These are phyloP conservation scores for Tetrahymena elliotti DNA, from an alignment of 73 alveolate species.

Conservation along the genomic window DNA sequence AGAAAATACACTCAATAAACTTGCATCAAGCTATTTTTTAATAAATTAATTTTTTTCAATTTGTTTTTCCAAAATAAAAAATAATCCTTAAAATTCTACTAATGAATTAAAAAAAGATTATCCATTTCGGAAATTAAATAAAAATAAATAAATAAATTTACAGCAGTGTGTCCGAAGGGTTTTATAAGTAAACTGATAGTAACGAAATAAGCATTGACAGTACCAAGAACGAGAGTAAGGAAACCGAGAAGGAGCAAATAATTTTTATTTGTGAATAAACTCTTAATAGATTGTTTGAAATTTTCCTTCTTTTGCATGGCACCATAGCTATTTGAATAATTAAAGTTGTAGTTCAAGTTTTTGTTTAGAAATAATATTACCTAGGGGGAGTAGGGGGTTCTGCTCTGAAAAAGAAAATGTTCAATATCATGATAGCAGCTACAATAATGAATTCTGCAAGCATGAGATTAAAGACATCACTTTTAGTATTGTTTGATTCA, in stretches of 20 bases:
- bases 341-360: neutral
- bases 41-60: neutral
- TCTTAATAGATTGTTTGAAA: neutral
- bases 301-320: neutral
- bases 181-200: neutral
- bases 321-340: neutral
- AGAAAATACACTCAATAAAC: neutral
- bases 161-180: neutral
- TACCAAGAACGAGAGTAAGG: neutral
- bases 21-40: neutral
- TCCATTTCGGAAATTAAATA: neutral
- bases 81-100: too few relatives aligned
- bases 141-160: neutral
- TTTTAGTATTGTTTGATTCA: neutral
- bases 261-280: neutral
- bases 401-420: conserved; percentile 7
- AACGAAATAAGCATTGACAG: neutral
- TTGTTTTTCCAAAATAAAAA: too few relatives aligned
- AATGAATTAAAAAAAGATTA: neutral
- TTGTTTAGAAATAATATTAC: neutral
- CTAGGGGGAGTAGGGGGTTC: conserved; percentile 41
- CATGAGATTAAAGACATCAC: neutral
- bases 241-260: neutral
- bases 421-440: conserved; percentile 3
- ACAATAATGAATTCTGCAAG: neutral